Evolutionary conservation across 2,329 filamentous ascomycete genomes (phyloP), one percentile per base, ranked within the genome.

Genomic region (Colletotrichum nymphaeae): DNA sequence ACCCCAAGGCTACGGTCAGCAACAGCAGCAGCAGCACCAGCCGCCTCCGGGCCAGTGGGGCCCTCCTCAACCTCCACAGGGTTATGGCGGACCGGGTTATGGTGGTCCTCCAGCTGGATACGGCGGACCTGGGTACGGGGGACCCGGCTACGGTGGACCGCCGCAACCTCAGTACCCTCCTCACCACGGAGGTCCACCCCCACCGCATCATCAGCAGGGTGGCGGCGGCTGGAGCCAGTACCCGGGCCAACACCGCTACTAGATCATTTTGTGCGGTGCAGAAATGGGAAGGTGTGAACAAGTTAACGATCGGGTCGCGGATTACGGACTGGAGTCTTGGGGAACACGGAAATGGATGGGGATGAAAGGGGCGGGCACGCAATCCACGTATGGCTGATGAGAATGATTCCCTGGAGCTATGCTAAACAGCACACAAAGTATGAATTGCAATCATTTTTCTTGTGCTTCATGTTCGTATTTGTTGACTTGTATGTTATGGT

Each of bases 231-330:
- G 82, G 82, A 78, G 77, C 58, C 78, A 83, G 63, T 84, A 84
- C 63, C 82, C 82, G n/a, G 83, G 83, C 16, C 82, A 79, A 56
- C 78, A 81, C n/a, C 82, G 82, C 72, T 82, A 72, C 52, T 72
- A 60, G 32, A 19, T 19, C 32, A 19, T 22, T 57, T 55, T 42
- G 22, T 28, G 30, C 22, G 4, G 16, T 35, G 9, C 35, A 8
- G 52, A 11, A 42, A 42, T 19, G 30, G 19, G 53, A 65, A 12
- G 14, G 8, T 57, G 24, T 24, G 12, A 26, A 26, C 22, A 26
- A 14, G 11, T 64, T 64, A 28, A 26, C 30, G 49, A 55, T 35
- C 24, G 16, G 28, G 49, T 19, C 11, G 22, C 24, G 28, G 62
- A 22, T 24, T 55, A 55, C 30, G 22, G 49, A 22, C 52, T 32